These are phyloP conservation scores for Pseudotsuga menziesii DNA, from an alignment of 75 land plant genomes.

Conservation along the genomic window DNA sequence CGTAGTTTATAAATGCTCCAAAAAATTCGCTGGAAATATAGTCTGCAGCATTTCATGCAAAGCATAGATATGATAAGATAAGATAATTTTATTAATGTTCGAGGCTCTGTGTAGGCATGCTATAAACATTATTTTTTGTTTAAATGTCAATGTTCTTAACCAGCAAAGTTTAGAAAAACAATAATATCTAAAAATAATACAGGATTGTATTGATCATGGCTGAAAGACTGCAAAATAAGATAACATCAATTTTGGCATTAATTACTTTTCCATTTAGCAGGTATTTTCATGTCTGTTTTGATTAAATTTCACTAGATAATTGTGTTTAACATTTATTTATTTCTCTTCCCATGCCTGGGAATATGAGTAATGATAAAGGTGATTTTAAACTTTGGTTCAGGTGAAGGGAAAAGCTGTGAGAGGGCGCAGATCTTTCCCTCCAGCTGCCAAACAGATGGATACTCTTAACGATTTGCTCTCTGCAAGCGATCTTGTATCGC, in stretches of 20 bases:
- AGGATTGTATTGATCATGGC: background rate
- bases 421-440: constrained; percentile 54
- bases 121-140: background rate
- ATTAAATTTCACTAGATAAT: background rate
- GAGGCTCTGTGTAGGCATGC: background rate
- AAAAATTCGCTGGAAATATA: background rate
- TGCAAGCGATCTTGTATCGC: constrained; percentile 88
- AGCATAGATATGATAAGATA: background rate
- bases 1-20: background rate
- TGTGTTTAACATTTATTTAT: background rate
- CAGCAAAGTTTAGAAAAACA: background rate
- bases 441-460: constrained; percentile 82
- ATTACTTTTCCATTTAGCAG: background rate
- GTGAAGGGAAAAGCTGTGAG: constrained; percentile 47
- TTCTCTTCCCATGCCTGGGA: background rate
- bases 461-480: constrained; percentile 92
- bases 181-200: background rate
- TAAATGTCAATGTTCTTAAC: background rate
- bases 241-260: background rate
- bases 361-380: background rate
- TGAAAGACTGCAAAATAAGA: background rate
- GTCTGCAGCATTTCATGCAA: background rate
- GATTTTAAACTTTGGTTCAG: constrained; percentile 20
- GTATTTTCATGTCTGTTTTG: background rate
- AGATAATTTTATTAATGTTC: no score